Conservation (phyloP, 345 rosid species). For the Mangifera indica region DNA sequence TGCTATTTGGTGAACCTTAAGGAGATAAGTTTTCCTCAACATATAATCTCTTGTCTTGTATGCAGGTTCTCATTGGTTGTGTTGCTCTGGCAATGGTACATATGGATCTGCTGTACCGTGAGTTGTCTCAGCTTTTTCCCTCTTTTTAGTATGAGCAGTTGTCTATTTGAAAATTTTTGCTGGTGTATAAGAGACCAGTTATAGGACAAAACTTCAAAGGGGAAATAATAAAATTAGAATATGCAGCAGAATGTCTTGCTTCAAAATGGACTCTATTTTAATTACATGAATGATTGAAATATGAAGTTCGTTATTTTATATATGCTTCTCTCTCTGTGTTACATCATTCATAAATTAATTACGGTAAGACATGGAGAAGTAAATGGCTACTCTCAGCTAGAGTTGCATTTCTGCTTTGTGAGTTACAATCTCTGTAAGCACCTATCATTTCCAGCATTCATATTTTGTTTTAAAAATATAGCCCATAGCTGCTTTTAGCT, state of each 20-base stretch:
- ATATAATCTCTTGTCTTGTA: slow-evolving; percentile 1
- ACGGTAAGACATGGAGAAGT: neutral
- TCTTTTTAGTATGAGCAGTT: neutral
- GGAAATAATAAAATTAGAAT: neutral
- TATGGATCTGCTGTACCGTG: slow-evolving; percentile 74
- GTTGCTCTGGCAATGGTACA: slow-evolving; percentile 91
- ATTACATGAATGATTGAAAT: no score
- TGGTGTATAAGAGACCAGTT: neutral
- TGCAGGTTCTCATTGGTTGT: slow-evolving; percentile 86
- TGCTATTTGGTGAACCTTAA: neutral
- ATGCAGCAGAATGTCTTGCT: no score
- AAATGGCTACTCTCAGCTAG: neutral
- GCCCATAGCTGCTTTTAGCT: neutral
- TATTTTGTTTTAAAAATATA: neutral
- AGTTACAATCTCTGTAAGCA: neutral
- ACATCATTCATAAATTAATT: neutral
- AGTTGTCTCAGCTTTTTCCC: slow-evolving; percentile 30
- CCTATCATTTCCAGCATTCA: no score
- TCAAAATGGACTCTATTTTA: no score
- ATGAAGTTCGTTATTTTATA: no score
- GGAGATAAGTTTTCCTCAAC: neutral
- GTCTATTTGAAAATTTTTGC: neutral
- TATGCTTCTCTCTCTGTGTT: neutral
- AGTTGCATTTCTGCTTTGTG: neutral
- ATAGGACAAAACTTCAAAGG: neutral